Evolutionary conservation across 768 basidiomycete genomes (phyloP), one percentile per base, ranked within the genome.

Genomic region (Dendrothele bispora): DNA sequence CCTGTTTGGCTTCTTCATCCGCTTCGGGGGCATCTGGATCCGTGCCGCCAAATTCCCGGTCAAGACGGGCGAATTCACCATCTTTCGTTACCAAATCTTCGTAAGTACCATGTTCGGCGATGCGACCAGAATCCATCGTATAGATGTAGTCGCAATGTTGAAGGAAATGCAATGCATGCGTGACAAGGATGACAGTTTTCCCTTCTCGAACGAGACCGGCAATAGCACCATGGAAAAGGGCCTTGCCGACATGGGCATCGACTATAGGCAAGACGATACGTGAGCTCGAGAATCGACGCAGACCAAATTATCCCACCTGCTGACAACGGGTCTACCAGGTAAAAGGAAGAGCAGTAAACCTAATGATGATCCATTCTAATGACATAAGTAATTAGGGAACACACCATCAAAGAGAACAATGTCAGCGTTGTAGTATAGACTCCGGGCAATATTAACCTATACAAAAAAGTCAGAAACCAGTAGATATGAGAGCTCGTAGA

Each of bases 171-270:
- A 80, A 60, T 0, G 78, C 77, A 50, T 82, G 79, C 0, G 80
- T 82, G 40, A 81, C 80, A 10, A 82, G 64, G 21, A 82, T 63
- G 42, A 79, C 73, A 1, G 79, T 79, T 61, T 78, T 75, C 28
- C 78, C 78, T 51, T 57, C 60, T 27, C 55, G 58, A 18, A 71
- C 66, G 1, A 80, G 71, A 0, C 66, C 66, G 8, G 82, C 52
- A 55, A 88, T 82, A n/a, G 82, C 85, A 45, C 80, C 74, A 36
- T 79, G 70, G 61, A 90, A 88, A 2, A 90, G 70, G 7, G 79
- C 70, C 55, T 80, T 79, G 1, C 84, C 86, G 41, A 90, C 87
- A 55, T 90, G 86, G 1, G 86, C 84, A 56, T 88, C 86, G 42
- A 88, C 83, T 82, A 38, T 28, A 51, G 27, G 58, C 11, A 22